Evolutionary conservation across 202 grass and related monocot genomes (phyloP).

Genomic region (Panicum virgatum): DNA sequence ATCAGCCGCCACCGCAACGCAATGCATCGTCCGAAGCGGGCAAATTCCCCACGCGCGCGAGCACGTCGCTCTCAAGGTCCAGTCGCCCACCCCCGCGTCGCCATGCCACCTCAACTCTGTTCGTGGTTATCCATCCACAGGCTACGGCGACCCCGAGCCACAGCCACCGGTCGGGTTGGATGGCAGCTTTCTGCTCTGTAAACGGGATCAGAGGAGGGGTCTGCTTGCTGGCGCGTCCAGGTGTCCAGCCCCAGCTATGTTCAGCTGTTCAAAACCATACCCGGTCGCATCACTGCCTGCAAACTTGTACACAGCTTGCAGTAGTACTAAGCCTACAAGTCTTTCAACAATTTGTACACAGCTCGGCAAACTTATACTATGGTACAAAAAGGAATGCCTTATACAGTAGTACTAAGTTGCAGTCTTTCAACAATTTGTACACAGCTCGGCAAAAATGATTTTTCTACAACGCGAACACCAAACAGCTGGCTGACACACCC

Average conservation of each 20-base stretch:
- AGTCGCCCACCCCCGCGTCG: conserved; percentile 7
- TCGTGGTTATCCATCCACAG: conserved; percentile 49
- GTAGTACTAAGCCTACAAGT: too few relatives aligned
- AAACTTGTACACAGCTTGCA: too few relatives aligned
- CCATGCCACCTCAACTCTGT: conserved; percentile 18
- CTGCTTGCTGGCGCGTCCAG: not conserved
- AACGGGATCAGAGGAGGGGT: not conserved
- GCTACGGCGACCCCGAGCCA: not conserved
- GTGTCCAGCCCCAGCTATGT: not conserved
- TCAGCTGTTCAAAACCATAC: not conserved
- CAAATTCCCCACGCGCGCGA: conserved; percentile 10
- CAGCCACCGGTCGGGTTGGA: not conserved
- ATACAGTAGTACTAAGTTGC: not conserved
- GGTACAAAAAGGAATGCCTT: not conserved
- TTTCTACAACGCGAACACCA: not conserved
- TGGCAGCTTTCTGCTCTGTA: too few relatives aligned
- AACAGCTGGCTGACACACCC: not conserved
- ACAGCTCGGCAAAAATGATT: not conserved
- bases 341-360: too few relatives aligned
- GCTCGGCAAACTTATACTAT: too few relatives aligned
- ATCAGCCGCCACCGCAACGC: conserved; percentile 18
- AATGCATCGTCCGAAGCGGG: conserved; percentile 6
- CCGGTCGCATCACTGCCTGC: not conserved
- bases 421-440: not conserved
- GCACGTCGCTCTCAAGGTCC: conserved; percentile 20